Evolutionary conservation across 257 asterid species (phyloP).

Genomic region (Cordia subcordata): DNA sequence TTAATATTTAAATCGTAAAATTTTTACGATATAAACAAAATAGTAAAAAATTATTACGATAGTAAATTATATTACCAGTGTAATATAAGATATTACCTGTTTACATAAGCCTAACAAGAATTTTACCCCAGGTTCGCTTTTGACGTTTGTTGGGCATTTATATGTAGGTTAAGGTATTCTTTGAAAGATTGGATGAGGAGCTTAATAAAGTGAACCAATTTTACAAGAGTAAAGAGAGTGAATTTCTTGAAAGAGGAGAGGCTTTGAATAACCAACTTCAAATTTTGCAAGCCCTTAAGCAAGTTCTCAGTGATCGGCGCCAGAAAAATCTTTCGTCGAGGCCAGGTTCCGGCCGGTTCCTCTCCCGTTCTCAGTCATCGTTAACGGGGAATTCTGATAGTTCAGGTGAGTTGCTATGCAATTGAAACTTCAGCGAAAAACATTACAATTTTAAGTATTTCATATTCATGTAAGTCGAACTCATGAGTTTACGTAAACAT

Average conservation of each 20-base stretch:
- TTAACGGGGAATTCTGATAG: slow-evolving; percentile 41
- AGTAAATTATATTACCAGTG: too few relatives aligned
- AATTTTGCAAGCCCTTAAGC: slow-evolving; percentile 66
- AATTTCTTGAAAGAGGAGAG: slow-evolving; percentile 79
- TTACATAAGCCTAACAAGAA: too few relatives aligned
- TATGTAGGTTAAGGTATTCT: slow-evolving; percentile 52
- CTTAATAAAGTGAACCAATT: slow-evolving; percentile 75
- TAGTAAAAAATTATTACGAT: too few relatives aligned
- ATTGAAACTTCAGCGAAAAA: too few relatives aligned
- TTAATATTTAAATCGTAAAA: too few relatives aligned
- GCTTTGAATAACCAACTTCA: slow-evolving; percentile 64
- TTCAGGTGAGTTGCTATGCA: slow-evolving; percentile 36
- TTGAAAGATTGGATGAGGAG: slow-evolving; percentile 67
- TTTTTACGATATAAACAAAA: too few relatives aligned
- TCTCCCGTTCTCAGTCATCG: slow-evolving; percentile 30
- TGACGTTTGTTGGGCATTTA: too few relatives aligned
- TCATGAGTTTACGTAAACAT: too few relatives aligned
- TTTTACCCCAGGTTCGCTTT: too few relatives aligned
- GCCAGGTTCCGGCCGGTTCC: slow-evolving; percentile 18
- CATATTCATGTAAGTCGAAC: too few relatives aligned
- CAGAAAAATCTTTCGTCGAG: slow-evolving; percentile 29
- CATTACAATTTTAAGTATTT: too few relatives aligned
- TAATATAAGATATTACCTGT: too few relatives aligned
- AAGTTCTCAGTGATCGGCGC: slow-evolving; percentile 43
- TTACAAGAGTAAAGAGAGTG: slow-evolving; percentile 60